phyloP scores from a whole-genome alignment of 1,284 basidiomycete species.

The Malassezia obtusa region DNA sequence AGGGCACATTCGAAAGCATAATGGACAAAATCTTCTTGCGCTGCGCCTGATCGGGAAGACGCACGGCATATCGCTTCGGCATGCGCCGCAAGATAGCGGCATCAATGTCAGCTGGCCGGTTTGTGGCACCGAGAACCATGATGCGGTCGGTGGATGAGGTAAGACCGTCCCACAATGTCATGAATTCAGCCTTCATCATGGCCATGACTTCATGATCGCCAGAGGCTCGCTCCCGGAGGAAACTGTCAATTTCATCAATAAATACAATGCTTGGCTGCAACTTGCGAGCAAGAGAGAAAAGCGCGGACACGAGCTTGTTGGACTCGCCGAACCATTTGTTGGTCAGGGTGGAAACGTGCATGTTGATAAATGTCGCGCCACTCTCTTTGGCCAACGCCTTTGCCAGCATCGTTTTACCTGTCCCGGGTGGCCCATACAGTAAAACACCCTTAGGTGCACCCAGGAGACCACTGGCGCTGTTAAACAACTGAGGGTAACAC shows the following conservation, averaged over 20 bases:
- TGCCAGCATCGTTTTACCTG: constrained; percentile 51
- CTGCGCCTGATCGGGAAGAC: constrained; percentile 70
- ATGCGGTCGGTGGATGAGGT: constrained; percentile 69
- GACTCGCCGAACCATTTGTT: constrained; percentile 88
- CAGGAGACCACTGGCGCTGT: constrained; percentile 54
- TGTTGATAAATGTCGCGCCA: constrained; percentile 73
- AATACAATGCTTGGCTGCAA: constrained; percentile 69
- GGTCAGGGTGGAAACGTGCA: constrained; percentile 53
- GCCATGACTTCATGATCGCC: constrained; percentile 95
- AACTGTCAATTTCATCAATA: constrained; percentile 75
- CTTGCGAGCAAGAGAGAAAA: constrained; percentile 66
- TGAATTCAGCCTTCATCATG: constrained; percentile 99
- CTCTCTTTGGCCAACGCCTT: constrained; percentile 62
- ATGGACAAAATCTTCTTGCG: constrained; percentile 77
- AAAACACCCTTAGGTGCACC: constrained; percentile 55
- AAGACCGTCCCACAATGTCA: constrained; percentile 99
- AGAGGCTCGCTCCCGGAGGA: constrained; percentile 72
- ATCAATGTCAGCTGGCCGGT: constrained; percentile 90
- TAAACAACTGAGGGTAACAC: constrained; percentile 80
- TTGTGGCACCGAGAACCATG: constrained; percentile 88
- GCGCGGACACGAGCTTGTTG: constrained; percentile 80
- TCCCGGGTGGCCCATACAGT: constrained; percentile 50
- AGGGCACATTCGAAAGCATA: constrained; percentile 53
- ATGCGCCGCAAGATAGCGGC: constrained; percentile 86
- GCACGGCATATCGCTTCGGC: constrained; percentile 92